phyloP scores from a whole-genome alignment of 768 basidiomycete genomes.

The Suillus decipiens region DNA sequence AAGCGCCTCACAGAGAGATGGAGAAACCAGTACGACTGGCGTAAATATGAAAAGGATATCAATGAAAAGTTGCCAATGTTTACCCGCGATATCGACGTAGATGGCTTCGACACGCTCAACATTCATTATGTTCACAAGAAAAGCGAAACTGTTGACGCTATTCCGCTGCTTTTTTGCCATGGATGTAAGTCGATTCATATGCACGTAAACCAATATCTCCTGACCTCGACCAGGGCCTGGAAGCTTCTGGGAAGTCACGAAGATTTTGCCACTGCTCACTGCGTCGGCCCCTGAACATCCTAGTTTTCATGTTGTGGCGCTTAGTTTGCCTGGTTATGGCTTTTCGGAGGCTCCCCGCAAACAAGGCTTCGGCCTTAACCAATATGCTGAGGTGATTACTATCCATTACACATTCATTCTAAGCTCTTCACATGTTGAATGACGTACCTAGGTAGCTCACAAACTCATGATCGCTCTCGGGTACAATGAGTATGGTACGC shows the following conservation, averaged over 20 bases:
- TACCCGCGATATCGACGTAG: conserved; percentile 50
- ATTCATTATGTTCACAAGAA: conserved; percentile 62
- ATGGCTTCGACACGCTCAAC: conserved; percentile 47
- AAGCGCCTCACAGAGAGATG: conserved; percentile 50
- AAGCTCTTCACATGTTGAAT: conserved; percentile 7
- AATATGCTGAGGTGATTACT: conserved; percentile 53
- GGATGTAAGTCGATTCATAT: conserved; percentile 41
- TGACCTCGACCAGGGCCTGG: conserved; percentile 52
- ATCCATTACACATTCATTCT: not conserved
- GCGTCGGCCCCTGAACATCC: conserved; percentile 43
- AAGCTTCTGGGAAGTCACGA: conserved; percentile 55
- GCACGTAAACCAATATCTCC: not conserved
- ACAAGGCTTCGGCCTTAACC: conserved; percentile 47
- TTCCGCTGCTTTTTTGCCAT: conserved; percentile 62
- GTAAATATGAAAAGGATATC: conserved; percentile 48
- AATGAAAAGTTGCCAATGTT: conserved; percentile 41
- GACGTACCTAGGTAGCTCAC: conserved; percentile 38
- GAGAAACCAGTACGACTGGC: conserved; percentile 59
- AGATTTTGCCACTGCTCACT: conserved; percentile 52
- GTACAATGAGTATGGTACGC: conserved; percentile 12
- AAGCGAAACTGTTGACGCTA: conserved; percentile 45
- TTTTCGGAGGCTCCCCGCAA: conserved; percentile 60
- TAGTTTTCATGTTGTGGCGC: conserved; percentile 62
- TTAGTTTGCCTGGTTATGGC: conserved; percentile 36
- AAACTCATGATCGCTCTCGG: conserved; percentile 52